phyloP scores from a whole-genome alignment of 805 yeast species.

The Alloascoidea africana region DNA sequence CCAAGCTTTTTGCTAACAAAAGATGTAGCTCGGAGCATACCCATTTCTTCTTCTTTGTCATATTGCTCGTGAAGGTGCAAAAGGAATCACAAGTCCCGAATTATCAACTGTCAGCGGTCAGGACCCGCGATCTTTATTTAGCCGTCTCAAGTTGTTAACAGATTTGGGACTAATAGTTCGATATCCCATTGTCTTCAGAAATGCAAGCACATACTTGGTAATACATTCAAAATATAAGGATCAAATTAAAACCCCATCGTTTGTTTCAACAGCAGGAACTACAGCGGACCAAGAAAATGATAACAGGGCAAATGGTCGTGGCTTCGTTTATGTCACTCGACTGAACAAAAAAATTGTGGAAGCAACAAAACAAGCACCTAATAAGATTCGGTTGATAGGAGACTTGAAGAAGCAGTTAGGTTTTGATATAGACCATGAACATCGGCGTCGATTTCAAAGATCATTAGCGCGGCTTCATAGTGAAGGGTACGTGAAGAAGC shows the following conservation, averaged over 20 bases:
- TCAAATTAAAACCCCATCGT: slow-evolving; percentile 14
- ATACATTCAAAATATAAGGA: slow-evolving; percentile 19
- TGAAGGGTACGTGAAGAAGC: slow-evolving; percentile 14
- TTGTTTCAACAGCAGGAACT: too few relatives aligned
- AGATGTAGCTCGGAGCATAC: slow-evolving; percentile 14
- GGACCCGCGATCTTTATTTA: slow-evolving; percentile 22
- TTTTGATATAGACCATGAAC: slow-evolving; percentile 15
- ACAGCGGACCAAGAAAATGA: slow-evolving; percentile 4
- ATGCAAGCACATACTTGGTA: slow-evolving; percentile 17
- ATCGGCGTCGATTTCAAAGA: slow-evolving; percentile 10
- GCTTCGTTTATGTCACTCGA: slow-evolving; percentile 9
- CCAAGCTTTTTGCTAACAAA: neutral
- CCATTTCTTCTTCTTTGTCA: slow-evolving; percentile 23
- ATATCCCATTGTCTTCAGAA: slow-evolving; percentile 17
- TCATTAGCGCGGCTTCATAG: slow-evolving; percentile 13
- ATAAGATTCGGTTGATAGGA: slow-evolving; percentile 17
- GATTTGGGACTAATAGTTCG: slow-evolving; percentile 19
- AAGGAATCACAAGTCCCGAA: slow-evolving; percentile 21
- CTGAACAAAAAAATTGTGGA: slow-evolving; percentile 13
- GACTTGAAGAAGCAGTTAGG: slow-evolving; percentile 24
- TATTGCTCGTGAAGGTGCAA: slow-evolving; percentile 22
- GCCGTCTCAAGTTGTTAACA: slow-evolving; percentile 16
- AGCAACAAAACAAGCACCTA: slow-evolving; percentile 15
- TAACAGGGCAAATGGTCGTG: neutral
- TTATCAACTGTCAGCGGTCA: slow-evolving; percentile 21